Evolutionary conservation across 2,329 filamentous ascomycete species (phyloP).

Genomic region (Stachybotrys chlorohalonatus): DNA sequence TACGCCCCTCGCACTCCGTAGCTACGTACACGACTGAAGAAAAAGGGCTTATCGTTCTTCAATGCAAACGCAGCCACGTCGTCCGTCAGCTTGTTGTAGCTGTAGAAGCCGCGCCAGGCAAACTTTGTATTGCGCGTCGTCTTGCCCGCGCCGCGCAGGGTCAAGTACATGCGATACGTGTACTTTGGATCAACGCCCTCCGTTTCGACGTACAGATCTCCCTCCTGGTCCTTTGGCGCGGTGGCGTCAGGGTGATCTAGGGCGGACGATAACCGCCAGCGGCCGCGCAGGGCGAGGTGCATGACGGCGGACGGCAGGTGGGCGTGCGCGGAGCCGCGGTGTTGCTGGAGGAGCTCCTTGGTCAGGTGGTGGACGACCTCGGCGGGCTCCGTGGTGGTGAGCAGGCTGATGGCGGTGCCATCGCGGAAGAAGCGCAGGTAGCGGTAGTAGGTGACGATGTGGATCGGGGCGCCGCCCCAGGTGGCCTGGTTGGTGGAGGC

Average conservation of each 20-base stretch:
- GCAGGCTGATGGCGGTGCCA: slow-evolving; percentile 70
- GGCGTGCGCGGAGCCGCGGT: slow-evolving; percentile 22
- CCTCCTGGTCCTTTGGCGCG: slow-evolving; percentile 34
- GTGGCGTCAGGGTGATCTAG: slow-evolving; percentile 19
- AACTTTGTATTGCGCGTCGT: slow-evolving; percentile 76
- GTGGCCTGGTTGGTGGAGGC: slow-evolving; percentile 60
- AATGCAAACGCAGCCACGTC: slow-evolving; percentile 77
- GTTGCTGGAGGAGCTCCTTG: slow-evolving; percentile 52
- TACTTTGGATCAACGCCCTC: slow-evolving; percentile 74
- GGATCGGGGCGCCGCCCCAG: slow-evolving; percentile 68
- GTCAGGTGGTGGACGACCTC: slow-evolving; percentile 82
- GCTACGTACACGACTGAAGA: slow-evolving; percentile 58
- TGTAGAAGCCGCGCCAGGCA: slow-evolving; percentile 82
- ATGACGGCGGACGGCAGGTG: slow-evolving; percentile 44
- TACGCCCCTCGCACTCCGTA: slow-evolving; percentile 31
- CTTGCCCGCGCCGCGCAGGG: slow-evolving; percentile 54
- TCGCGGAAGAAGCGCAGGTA: slow-evolving; percentile 94
- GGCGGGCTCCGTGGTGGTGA: slow-evolving; percentile 72
- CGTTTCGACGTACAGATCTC: slow-evolving; percentile 74
- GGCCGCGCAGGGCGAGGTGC: slow-evolving; percentile 55
- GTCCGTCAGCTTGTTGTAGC: slow-evolving; percentile 80
- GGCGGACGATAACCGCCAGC: slow-evolving; percentile 38
- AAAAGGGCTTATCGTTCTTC: slow-evolving; percentile 55
- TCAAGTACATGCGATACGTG: slow-evolving; percentile 73
- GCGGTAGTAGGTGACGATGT: slow-evolving; percentile 96